A percentile compares a stretch with the other conserved stretches of the same genome.
Conservation (phyloP, 441 rosid genomes). For the Eruca vesicaria region DNA sequence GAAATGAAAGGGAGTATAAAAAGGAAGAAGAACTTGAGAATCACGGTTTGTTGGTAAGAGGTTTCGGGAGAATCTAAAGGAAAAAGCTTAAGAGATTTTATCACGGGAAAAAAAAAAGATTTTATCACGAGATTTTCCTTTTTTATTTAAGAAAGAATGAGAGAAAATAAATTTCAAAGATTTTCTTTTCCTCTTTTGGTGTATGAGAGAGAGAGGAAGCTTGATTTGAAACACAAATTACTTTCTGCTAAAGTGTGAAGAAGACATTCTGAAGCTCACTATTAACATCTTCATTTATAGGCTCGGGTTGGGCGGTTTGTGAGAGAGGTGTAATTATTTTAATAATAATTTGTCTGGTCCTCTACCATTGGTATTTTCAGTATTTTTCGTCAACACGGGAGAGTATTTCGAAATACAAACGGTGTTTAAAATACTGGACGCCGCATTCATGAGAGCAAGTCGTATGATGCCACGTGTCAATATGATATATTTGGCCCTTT, state of each 20-base stretch:
- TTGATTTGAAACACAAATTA: conserved; percentile 28
- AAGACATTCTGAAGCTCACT: conserved; percentile 13
- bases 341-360: neutral
- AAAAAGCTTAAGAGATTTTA: no score
- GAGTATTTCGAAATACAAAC: neutral
- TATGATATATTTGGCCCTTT: conserved; percentile 15
- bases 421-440: conserved; percentile 32
- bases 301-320: no score
- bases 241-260: conserved; percentile 22
- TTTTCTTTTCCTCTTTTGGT: neutral
- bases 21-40: conserved; percentile 29
- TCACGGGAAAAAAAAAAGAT: no score
- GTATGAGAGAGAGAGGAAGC: neutral
- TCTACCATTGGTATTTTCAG: conserved; percentile 7
- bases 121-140: neutral
- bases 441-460: conserved; percentile 43
- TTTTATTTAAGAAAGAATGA: neutral
- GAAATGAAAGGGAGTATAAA: no score
- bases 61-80: conserved; percentile 9
- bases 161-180: no score
- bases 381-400: neutral
- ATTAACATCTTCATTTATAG: no score
- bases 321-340: no score
- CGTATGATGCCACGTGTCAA: conserved; percentile 43
- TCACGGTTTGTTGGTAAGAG: conserved; percentile 26